These are phyloP conservation scores for Ophiostoma tasmaniense DNA, from an alignment of 2,329 filamentous ascomycete species.

Conservation along the genomic window DNA sequence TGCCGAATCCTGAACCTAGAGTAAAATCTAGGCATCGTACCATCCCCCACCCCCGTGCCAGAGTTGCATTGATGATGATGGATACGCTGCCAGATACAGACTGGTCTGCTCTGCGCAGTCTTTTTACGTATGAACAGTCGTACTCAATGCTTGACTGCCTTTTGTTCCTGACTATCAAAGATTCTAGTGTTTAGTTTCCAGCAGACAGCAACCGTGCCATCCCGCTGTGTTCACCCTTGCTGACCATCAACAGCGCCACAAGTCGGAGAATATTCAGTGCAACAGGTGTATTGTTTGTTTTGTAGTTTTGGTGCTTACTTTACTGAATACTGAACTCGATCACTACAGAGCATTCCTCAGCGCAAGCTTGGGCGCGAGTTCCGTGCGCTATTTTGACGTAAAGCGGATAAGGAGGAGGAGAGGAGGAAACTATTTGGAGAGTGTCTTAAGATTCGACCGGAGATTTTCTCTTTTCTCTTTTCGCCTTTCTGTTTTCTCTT, in stretches of 20 bases:
- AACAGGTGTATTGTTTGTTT: neutral
- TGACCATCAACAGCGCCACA: constrained; percentile 5
- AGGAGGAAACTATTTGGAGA: neutral
- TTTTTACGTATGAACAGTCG: neutral
- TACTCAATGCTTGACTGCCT: neutral
- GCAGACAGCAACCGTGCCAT: constrained; percentile 1
- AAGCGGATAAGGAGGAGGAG: neutral
- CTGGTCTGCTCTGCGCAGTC: neutral
- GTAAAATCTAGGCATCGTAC: neutral
- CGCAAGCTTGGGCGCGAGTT: neutral
- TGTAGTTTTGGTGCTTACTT: neutral
- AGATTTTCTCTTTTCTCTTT: neutral
- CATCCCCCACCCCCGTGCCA: constrained; percentile 7
- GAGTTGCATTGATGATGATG: constrained; percentile 1
- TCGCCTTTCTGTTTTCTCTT: neutral
- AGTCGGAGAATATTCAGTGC: constrained; percentile 3
- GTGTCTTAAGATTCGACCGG: neutral
- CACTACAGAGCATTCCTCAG: neutral
- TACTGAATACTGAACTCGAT: neutral
- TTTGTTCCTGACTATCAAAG: neutral
- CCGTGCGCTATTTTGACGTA: constrained; percentile 15
- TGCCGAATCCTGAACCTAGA: neutral
- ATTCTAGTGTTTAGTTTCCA: neutral
- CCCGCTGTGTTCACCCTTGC: constrained; percentile 4
- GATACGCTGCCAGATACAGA: neutral